Percentiles rank a stretch among this genome's conserved stretches.
Conservation (phyloP, 148 eudicot species). For the Cornus kousa region DNA sequence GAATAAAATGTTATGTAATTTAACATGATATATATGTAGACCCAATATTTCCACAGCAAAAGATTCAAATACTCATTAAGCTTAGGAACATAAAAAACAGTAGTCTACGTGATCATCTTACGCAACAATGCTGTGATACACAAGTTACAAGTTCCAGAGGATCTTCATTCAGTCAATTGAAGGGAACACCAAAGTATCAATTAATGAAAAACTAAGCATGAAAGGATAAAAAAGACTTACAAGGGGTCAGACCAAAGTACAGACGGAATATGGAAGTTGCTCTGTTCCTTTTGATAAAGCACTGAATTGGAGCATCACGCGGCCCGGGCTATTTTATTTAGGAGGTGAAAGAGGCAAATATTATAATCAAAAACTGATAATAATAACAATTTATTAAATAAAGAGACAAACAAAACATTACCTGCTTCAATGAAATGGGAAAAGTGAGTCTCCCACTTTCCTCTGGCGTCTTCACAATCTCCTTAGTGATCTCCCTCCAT, state of each 20-base stretch:
- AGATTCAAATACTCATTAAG: not conserved
- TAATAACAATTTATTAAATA: not conserved
- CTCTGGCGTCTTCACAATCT: conserved; percentile 59
- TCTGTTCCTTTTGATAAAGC: conserved; percentile 57
- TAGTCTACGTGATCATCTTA: not conserved
- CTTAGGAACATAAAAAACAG: not conserved
- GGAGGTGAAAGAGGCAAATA: not conserved
- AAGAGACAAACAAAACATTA: conserved; percentile 1
- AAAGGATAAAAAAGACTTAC: conserved; percentile 33
- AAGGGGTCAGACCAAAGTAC: conserved; percentile 58
- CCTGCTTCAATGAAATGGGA: conserved; percentile 66
- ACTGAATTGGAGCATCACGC: conserved; percentile 51
- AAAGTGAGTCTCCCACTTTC: conserved; percentile 56
- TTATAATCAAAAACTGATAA: not conserved
- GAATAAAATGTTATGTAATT: too few relatives aligned
- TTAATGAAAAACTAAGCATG: not conserved
- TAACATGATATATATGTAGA: not conserved
- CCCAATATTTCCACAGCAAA: not conserved
- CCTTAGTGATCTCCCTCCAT: conserved; percentile 57
- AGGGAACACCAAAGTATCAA: not conserved
- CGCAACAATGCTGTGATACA: not conserved
- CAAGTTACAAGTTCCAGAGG: not conserved
- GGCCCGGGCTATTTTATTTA: conserved; percentile 49
- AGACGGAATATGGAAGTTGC: conserved; percentile 47
- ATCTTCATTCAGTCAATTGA: not conserved